Evolutionary conservation across 805 yeast genomes (phyloP).

Genomic region (Saccharomycopsis synnaedendra): DNA sequence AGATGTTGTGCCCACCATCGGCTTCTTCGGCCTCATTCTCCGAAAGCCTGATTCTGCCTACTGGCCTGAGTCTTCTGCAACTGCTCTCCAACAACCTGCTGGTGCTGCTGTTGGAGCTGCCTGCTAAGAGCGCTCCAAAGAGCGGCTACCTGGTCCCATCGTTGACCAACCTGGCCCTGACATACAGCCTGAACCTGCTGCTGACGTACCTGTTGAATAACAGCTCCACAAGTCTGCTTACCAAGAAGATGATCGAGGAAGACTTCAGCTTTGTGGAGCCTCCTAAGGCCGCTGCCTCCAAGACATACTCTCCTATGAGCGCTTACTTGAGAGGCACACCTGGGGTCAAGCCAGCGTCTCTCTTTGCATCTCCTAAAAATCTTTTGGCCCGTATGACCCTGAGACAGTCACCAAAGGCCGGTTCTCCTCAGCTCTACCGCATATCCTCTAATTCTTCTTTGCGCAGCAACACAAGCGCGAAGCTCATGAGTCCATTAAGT

Average conservation of each 20-base stretch:
- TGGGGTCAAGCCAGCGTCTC: slow-evolving; percentile 6
- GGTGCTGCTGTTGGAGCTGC: slow-evolving; percentile 8
- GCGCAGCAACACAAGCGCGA: slow-evolving; percentile 1
- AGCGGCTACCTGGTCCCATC: slow-evolving; percentile 5
- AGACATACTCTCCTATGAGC: slow-evolving; percentile 9
- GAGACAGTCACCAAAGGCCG: slow-evolving; percentile 5
- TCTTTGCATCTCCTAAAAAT: slow-evolving; percentile 14
- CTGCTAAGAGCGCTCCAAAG: slow-evolving; percentile 4
- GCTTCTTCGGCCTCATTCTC: slow-evolving; percentile 16
- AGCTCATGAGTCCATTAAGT: slow-evolving; percentile 11
- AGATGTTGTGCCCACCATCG: slow-evolving; percentile 14
- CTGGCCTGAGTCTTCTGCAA: slow-evolving; percentile 16
- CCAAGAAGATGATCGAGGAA: slow-evolving; percentile 15
- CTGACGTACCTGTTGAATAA: slow-evolving; percentile 15
- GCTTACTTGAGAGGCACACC: slow-evolving; percentile 1
- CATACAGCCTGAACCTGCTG: slow-evolving; percentile 11
- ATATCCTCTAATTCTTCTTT: slow-evolving; percentile 12
- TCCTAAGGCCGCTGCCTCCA: slow-evolving; percentile 9
- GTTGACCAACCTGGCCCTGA: slow-evolving; percentile 14
- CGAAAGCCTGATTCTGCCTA: slow-evolving; percentile 7
- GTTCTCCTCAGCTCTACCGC: slow-evolving; percentile 13
- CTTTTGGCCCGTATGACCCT: slow-evolving; percentile 12
- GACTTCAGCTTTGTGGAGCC: slow-evolving; percentile 17
- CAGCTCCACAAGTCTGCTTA: slow-evolving; percentile 8
- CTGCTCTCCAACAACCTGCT: slow-evolving; percentile 11